phyloP scores from a whole-genome alignment of 2,329 filamentous ascomycete species.

The Aspergillus caelatus region DNA sequence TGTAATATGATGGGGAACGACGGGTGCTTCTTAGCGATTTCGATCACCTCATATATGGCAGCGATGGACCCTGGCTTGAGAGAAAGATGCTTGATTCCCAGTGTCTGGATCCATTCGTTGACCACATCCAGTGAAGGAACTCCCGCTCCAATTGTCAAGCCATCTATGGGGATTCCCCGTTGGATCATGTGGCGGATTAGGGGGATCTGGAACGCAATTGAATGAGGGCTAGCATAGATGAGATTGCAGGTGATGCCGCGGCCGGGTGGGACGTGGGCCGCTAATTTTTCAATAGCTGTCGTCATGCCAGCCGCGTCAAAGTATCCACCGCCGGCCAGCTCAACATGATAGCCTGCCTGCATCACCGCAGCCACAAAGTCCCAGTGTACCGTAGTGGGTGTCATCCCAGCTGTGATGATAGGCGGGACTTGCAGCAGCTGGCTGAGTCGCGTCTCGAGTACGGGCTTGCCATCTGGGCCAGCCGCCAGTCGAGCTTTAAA shows the following conservation, averaged over 20 bases:
- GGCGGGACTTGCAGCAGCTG: slow-evolving; percentile 81
- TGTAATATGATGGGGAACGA: slow-evolving; percentile 90
- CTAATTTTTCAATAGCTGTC: slow-evolving; percentile 49
- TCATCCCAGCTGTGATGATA: slow-evolving; percentile 92
- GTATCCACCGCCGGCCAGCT: slow-evolving; percentile 56
- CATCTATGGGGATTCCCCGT: slow-evolving; percentile 83
- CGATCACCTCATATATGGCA: slow-evolving; percentile 84
- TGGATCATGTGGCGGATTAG: slow-evolving; percentile 61
- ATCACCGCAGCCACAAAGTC: slow-evolving; percentile 58
- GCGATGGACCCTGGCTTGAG: slow-evolving; percentile 93
- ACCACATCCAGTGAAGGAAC: slow-evolving; percentile 92
- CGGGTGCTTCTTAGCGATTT: slow-evolving; percentile 91
- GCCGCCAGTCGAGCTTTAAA: neutral
- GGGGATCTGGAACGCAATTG: slow-evolving; percentile 57
- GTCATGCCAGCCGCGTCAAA: slow-evolving; percentile 49
- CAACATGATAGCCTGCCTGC: slow-evolving; percentile 52
- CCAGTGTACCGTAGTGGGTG: slow-evolving; percentile 83
- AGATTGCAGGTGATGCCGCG: slow-evolving; percentile 57
- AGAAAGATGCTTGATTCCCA: slow-evolving; percentile 88
- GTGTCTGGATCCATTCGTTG: slow-evolving; percentile 89
- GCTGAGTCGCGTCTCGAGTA: slow-evolving; percentile 96
- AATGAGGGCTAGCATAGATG: slow-evolving; percentile 57
- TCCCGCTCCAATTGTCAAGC: slow-evolving; percentile 88
- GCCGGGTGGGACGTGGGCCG: slow-evolving; percentile 68
- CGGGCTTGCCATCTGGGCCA: neutral